Conservation (phyloP, 2,329 filamentous ascomycete species). For the Ceratocystis cacaofunesta region DNA sequence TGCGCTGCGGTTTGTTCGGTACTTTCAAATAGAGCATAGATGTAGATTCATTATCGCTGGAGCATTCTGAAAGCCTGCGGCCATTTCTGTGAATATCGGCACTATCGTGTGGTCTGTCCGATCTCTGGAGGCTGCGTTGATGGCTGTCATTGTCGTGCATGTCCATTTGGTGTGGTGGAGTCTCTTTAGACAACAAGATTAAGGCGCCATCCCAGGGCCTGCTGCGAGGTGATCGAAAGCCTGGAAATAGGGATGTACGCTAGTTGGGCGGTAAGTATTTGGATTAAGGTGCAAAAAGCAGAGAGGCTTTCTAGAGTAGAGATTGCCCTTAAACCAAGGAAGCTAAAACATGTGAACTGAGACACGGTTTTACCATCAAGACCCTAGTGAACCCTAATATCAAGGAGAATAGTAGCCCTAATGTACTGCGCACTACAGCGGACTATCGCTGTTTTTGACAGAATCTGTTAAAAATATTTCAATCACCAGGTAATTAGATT, state of each 20-base stretch:
- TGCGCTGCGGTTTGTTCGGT: not conserved
- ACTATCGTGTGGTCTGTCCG: not conserved
- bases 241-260: not conserved
- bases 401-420: too few relatives aligned
- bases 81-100: not conserved
- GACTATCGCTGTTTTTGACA: too few relatives aligned
- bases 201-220: not conserved
- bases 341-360: not conserved
- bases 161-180: not conserved
- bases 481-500: too few relatives aligned
- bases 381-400: too few relatives aligned
- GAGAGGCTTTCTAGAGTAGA: not conserved
- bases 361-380: not conserved
- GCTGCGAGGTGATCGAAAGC: not conserved
- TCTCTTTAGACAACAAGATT: not conserved
- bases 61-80: not conserved
- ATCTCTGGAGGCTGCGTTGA: slow-evolving; percentile 5
- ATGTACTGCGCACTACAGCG: too few relatives aligned
- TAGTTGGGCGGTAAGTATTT: not conserved
- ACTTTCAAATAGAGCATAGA: not conserved
- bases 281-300: not conserved
- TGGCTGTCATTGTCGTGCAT: not conserved
- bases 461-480: too few relatives aligned
- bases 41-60: not conserved
- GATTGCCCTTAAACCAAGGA: not conserved